Evolutionary conservation across 306 rosid genomes (phyloP), one percentile per base, ranked within the genome.

Genomic region (Glycine tomentella): DNA sequence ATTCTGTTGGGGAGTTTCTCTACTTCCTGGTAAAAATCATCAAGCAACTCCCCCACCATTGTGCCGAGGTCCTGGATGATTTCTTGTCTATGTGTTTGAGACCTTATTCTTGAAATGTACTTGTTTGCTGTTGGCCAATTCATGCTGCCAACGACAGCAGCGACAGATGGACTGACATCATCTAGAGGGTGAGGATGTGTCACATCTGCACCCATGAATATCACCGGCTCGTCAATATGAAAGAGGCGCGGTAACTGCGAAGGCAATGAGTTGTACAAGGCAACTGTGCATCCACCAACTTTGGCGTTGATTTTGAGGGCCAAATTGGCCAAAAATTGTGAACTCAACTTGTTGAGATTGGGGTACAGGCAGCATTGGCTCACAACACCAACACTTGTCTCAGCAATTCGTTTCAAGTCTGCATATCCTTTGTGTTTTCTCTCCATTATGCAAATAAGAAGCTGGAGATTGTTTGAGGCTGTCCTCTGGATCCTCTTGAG

Each of bases 161-260:
- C 98, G 36, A 96, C 92, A 11, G 99, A 96, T 51, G 99, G 99
- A 83, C 99, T 96, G 11, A 79, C 87, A 77, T 96, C 99, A 75
- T 96, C 99, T n/a, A 96, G 95, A 14, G 99, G 99, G 75, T 96
- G 99, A 42, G 98, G 99, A 83, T 93, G 99, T 33, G 99, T 96
- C 10, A 96, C 99, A 79, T 96, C 99, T 3, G 99, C 99, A 1
- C 99, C 99, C 98, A 96, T 88, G 78, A 96, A 96, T 76, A 96
- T 92, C 42, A 80, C 97, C 0, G 98, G 98, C 85, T 96, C 94
- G 15, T 88, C 89, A 0, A 72, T 62, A 15, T 38, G 84, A 59
- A 95, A 90, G 62, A 95, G 89, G 0, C 99, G 87, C 1, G 99
- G 99, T 75, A 95, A 68, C 74, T 95, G 98, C 16, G 96, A 90